Evolutionary conservation across 495 filamentous ascomycete species (phyloP), one percentile per base, ranked within the genome.

Genomic region (Bryoglossum gracile): DNA sequence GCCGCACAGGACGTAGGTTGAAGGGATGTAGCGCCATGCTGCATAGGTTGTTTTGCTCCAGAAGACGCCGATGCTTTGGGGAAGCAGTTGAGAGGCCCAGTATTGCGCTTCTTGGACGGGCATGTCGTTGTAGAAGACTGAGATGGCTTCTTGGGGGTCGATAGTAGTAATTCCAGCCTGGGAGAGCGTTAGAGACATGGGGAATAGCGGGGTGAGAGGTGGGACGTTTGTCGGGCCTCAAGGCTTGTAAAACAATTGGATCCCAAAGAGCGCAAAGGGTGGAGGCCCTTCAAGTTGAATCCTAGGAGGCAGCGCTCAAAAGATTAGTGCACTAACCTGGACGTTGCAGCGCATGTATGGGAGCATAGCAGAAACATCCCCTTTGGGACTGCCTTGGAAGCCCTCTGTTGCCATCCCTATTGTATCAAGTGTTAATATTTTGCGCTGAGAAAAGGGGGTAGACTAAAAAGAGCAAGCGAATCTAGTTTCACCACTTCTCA

Each of bases 331-430:
- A 55, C 41, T n/a, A 53, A 58, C 45, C 59, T 61, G 58, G 59
- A 72, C 4, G 63, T 68, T 50, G 52, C 55, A 59, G 61, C 44
- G 51, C 61, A 71, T 48, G 30, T 53, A 57, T 11, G 43, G 40
- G 8, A 71, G 62, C 40, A 69, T 53, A 37, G 63, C 59, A 8
- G 66, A 50, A 13, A 55, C 44, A 18, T 58, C 61, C 17, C 59
- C 62, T 35, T 46, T 40, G 10, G 57, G 47, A 11, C 56, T 58
- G 32, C 53, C 55, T 47, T 60, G 62, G 25, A 57, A 64, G 1
- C 62, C 62, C 37, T 64, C 62, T 3, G 35, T 32, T 4, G 56
- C 59, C 21, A 64, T 44, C 42, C 43, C 49, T 52, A 46, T 2
- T n/a, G n/a, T n/a, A n/a, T n/a, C n/a, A n/a, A n/a, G n/a, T n/a